phyloP scores from a whole-genome alignment of 2,329 filamentous ascomycete species.

The Ophiostoma ulmi region DNA sequence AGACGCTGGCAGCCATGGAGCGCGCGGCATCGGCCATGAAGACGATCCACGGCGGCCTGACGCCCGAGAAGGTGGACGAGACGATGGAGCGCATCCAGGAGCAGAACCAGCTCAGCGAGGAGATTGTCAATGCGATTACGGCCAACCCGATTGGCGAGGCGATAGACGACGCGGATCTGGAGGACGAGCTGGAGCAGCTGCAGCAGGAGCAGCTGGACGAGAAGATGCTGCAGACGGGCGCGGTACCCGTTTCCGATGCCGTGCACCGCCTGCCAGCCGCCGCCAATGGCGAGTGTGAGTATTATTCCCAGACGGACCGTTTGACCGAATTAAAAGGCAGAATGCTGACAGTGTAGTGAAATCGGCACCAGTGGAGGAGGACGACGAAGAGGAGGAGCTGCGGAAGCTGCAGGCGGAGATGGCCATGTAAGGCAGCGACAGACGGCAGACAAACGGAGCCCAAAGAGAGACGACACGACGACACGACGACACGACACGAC shows the following conservation, averaged over 20 bases:
- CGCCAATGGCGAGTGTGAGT: slow-evolving; percentile 70
- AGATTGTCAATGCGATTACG: slow-evolving; percentile 84
- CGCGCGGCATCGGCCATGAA: slow-evolving; percentile 86
- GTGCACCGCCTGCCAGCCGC: slow-evolving; percentile 72
- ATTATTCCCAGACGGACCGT: slow-evolving; percentile 27
- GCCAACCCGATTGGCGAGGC: slow-evolving; percentile 60
- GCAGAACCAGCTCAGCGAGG: slow-evolving; percentile 87
- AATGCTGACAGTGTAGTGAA: slow-evolving; percentile 40
- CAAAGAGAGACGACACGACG: neutral
- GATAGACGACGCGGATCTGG: slow-evolving; percentile 80
- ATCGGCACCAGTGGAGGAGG: slow-evolving; percentile 55
- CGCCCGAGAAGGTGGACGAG: slow-evolving; percentile 88
- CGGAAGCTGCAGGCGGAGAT: slow-evolving; percentile 92
- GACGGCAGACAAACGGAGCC: neutral
- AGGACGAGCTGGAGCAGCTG: slow-evolving; percentile 76
- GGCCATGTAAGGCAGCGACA: slow-evolving; percentile 65
- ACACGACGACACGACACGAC: neutral
- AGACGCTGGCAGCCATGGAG: slow-evolving; percentile 92
- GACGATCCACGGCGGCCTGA: slow-evolving; percentile 83
- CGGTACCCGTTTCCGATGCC: slow-evolving; percentile 72
- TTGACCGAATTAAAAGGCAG: no score
- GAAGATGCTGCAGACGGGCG: slow-evolving; percentile 85
- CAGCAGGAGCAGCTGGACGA: slow-evolving; percentile 92
- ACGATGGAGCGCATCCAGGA: slow-evolving; percentile 92
- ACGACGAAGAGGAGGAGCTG: slow-evolving; percentile 94